Evolutionary conservation across 805 yeast genomes (phyloP).

Genomic region (Tetrapisispora phaffii): DNA sequence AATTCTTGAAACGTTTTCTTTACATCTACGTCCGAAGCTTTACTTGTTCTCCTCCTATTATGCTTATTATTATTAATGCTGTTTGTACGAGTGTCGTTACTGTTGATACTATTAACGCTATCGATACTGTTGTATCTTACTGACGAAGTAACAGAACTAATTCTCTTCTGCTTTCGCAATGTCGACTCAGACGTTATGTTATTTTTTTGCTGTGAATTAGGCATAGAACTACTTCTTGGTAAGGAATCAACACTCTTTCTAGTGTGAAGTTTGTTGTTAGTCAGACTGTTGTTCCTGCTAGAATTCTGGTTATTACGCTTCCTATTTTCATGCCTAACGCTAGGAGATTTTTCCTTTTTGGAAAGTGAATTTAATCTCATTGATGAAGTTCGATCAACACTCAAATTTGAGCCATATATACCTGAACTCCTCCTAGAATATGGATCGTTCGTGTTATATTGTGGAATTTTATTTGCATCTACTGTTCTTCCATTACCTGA

Average conservation of each 20-base stretch:
- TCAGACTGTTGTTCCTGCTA: conserved; percentile 3
- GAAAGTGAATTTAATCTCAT: background rate
- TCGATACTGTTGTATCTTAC: conserved; percentile 1
- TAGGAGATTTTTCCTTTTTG: background rate
- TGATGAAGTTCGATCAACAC: background rate
- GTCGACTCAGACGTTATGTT: conserved; percentile 10
- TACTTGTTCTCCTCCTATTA: background rate
- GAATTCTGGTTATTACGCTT: conserved; percentile 5
- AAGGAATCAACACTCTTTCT: conserved; percentile 3
- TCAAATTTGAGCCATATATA: background rate
- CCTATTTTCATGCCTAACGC: background rate
- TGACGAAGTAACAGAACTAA: background rate
- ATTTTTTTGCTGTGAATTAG: background rate
- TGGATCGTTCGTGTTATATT: conserved; percentile 13
- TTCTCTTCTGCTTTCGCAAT: conserved; percentile 7
- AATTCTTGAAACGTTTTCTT: conserved; percentile 27
- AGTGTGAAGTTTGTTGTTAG: background rate
- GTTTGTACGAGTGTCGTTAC: background rate
- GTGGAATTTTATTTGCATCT: conserved; percentile 19
- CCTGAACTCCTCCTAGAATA: conserved; percentile 4
- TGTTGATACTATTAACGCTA: background rate
- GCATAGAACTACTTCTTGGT: conserved; percentile 5
- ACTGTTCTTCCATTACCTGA: conserved; percentile 19
- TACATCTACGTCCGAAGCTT: conserved; percentile 13
- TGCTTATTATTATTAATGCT: background rate